A percentile compares a stretch with the other conserved stretches of the same genome.
Evolutionary conservation across 306 rosid species (phyloP).

Genomic region (Cyclanthera cordifolia): DNA sequence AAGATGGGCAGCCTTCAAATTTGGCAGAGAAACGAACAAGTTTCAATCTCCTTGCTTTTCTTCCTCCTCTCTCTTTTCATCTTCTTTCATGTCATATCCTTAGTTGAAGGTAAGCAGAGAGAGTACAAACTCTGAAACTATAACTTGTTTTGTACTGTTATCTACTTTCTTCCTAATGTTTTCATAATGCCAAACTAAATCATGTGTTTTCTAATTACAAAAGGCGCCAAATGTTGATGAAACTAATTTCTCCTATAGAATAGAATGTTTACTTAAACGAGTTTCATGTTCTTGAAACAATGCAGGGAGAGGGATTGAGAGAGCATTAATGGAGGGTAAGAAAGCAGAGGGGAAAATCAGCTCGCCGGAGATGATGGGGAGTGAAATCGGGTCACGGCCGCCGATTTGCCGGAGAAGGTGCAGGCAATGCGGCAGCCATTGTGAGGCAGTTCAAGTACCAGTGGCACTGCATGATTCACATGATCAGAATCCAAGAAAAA

Average conservation of each 20-base stretch:
- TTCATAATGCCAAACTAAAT: no score
- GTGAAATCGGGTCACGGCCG: slow-evolving; percentile 59
- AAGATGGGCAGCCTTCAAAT: slow-evolving; percentile 43
- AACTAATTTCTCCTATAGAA: no score
- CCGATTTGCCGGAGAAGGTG: slow-evolving; percentile 59
- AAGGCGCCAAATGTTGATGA: no score
- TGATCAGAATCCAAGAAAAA: slow-evolving; percentile 24
- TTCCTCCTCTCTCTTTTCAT: slow-evolving; percentile 33
- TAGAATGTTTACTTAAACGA: no score
- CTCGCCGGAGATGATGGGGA: slow-evolving; percentile 1
- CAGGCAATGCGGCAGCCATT: slow-evolving; percentile 43
- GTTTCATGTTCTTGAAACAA: no score
- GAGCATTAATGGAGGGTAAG: neutral
- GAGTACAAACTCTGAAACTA: no score
- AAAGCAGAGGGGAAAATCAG: neutral
- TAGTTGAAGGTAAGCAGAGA: slow-evolving; percentile 70
- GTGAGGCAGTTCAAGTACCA: slow-evolving; percentile 82
- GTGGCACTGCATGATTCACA: slow-evolving; percentile 27
- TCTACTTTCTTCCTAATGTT: no score
- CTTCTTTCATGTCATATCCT: slow-evolving; percentile 19
- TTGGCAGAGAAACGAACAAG: slow-evolving; percentile 35
- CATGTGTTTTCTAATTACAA: no score
- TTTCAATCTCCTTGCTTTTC: slow-evolving; percentile 20
- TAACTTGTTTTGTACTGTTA: no score
- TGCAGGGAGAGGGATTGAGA: neutral